These are phyloP conservation scores for Didymella glomerata DNA, from an alignment of 2,329 filamentous ascomycete genomes.

Conservation along the genomic window DNA sequence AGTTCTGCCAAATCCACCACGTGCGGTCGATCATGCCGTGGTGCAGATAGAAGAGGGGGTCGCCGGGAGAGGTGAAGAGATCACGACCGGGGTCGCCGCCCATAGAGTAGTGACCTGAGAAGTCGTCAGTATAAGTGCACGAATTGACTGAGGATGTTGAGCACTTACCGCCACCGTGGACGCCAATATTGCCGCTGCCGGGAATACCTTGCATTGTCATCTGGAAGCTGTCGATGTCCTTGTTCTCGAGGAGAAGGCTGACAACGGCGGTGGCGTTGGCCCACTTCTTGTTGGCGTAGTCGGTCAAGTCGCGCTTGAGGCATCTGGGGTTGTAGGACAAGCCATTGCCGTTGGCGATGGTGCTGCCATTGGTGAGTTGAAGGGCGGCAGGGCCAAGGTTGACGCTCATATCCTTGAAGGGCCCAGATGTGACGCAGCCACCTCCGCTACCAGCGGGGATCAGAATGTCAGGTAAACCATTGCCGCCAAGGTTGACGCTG, in stretches of 20 bases:
- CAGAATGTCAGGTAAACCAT: conserved; percentile 35
- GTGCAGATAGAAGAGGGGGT: conserved; percentile 58
- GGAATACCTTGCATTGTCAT: conserved; percentile 44
- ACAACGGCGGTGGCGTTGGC: conserved; percentile 36
- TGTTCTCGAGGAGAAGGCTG: conserved; percentile 33
- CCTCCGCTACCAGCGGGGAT: conserved; percentile 62
- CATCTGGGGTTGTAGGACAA: conserved; percentile 36
- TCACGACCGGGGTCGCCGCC: conserved; percentile 53
- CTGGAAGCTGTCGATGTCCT: conserved; percentile 41
- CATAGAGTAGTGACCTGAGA: conserved; percentile 57
- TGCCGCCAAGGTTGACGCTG: conserved; percentile 34
- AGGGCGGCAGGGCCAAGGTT: conserved; percentile 30
- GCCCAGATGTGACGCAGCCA: conserved; percentile 62
- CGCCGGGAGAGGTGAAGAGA: conserved; percentile 39
- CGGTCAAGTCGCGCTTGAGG: conserved; percentile 38
- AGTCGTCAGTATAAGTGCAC: conserved; percentile 48
- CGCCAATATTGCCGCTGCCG: conserved; percentile 36
- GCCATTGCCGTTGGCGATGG: conserved; percentile 40
- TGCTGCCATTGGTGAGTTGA: conserved; percentile 24
- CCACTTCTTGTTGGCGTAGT: conserved; percentile 34
- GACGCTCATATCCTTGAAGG: conserved; percentile 56
- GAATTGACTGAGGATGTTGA: conserved; percentile 14
- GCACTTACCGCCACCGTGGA: conserved; percentile 40
- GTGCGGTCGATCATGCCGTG: conserved; percentile 56
- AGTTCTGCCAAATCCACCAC: conserved; percentile 54